Conservation (phyloP, 2,329 filamentous ascomycete species). For the Amauroascus verrucosus region DNA sequence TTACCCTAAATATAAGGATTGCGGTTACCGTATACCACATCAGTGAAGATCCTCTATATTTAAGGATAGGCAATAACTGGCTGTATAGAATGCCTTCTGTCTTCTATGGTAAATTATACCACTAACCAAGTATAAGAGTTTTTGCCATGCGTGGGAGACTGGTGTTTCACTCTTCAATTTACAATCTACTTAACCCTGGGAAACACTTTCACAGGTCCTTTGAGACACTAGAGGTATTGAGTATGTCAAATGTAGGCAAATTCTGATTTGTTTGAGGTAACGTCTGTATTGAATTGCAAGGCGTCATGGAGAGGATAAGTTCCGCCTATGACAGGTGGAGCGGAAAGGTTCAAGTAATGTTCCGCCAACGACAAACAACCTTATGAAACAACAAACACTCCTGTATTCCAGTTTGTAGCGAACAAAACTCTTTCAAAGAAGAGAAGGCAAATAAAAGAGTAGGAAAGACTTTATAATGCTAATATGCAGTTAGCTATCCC, state of each 20-base stretch:
- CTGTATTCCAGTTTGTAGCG: background rate
- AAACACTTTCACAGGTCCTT: no score
- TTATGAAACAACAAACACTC: background rate
- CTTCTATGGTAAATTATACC: no score
- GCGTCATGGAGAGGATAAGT: background rate
- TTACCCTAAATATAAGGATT: no score
- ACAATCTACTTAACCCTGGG: no score
- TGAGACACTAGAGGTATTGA: no score
- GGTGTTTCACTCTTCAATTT: no score
- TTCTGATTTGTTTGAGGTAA: background rate
- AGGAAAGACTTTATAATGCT: background rate
- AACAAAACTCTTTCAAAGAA: background rate
- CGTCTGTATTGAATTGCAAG: background rate
- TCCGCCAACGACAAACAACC: background rate
- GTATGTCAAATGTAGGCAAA: no score
- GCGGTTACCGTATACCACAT: no score
- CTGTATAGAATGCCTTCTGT: no score
- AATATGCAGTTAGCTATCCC: background rate
- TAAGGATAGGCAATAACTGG: no score
- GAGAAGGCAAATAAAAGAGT: background rate
- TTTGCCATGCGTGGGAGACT: background rate
- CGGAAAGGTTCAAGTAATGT: constrained; percentile 6
- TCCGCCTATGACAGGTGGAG: constrained; percentile 8
- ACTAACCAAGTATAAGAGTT: background rate
- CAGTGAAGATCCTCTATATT: no score